Evolutionary conservation across 257 asterid species (phyloP).

Genomic region (Lavandula angustifolia): DNA sequence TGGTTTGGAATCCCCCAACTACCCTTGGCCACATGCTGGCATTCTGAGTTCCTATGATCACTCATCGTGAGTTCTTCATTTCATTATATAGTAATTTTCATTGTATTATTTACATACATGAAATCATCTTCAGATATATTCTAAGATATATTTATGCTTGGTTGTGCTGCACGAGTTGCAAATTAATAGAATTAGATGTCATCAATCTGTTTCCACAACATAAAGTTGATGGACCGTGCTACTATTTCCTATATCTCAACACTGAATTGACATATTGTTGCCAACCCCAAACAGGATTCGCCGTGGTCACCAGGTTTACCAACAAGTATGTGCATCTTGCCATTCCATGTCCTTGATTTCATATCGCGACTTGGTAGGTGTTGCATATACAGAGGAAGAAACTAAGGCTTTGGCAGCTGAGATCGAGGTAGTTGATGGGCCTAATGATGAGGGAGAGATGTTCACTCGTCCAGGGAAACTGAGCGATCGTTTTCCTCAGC

Average conservation of each 20-base stretch:
- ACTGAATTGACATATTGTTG: conserved; percentile 28
- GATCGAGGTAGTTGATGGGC: conserved; percentile 90
- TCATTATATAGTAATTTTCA: conserved; percentile 19
- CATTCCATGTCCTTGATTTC: conserved; percentile 83
- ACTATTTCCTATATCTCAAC: not conserved
- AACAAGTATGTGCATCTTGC: conserved; percentile 85
- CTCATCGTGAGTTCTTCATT: conserved; percentile 59
- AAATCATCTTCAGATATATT: conserved; percentile 16
- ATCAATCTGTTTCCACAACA: not conserved
- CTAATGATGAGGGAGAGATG: conserved; percentile 97
- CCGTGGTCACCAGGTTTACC: conserved; percentile 81
- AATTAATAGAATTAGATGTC: conserved; percentile 3
- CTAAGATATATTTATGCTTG: conserved; percentile 6
- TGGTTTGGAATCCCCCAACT: conserved; percentile 59
- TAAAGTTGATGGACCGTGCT: conserved; percentile 14
- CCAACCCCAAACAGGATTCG: conserved; percentile 56
- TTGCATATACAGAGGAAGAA: conserved; percentile 94
- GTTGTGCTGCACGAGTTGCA: conserved; percentile 8
- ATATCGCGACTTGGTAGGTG: conserved; percentile 81
- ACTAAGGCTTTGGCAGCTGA: conserved; percentile 93
- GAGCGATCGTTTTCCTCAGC: conserved; percentile 89
- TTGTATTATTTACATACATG: conserved; percentile 7
- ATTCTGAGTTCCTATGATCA: conserved; percentile 77
- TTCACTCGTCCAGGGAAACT: conserved; percentile 88
- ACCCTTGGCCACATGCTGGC: conserved; percentile 83